Conservation (phyloP, 805 yeast species). For the Starmerella stellata region DNA sequence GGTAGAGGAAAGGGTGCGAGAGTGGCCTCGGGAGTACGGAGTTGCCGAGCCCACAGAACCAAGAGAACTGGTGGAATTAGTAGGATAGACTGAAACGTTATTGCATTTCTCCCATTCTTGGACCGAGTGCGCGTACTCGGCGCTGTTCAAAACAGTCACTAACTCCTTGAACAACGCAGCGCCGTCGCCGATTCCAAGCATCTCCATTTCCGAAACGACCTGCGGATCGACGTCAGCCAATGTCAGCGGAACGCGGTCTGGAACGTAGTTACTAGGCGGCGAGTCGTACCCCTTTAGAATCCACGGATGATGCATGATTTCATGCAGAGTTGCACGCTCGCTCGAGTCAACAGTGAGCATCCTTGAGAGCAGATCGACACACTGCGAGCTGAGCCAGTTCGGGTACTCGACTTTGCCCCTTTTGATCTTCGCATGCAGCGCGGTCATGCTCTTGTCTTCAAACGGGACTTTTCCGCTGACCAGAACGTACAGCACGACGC, state of each 20-base stretch:
- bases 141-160: slow-evolving; percentile 39
- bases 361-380: slow-evolving; percentile 57
- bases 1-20: background rate
- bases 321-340: slow-evolving; percentile 59
- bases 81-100: too few relatives aligned
- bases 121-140: slow-evolving; percentile 44
- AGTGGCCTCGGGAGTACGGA: too few relatives aligned
- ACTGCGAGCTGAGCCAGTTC: slow-evolving; percentile 55
- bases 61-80: too few relatives aligned
- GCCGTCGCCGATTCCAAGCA: slow-evolving; percentile 59
- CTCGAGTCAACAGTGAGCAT: slow-evolving; percentile 86
- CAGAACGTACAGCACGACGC: slow-evolving; percentile 82
- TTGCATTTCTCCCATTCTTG: slow-evolving; percentile 36
- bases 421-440: slow-evolving; percentile 83
- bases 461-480: slow-evolving; percentile 98
- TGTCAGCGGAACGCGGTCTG: slow-evolving; percentile 56
- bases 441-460: slow-evolving; percentile 85
- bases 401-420: slow-evolving; percentile 88
- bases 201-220: slow-evolving; percentile 57
- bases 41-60: too few relatives aligned
- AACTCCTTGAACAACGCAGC: slow-evolving; percentile 36
- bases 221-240: slow-evolving; percentile 42
- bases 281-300: slow-evolving; percentile 74
- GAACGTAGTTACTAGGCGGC: slow-evolving; percentile 52
- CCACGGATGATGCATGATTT: slow-evolving; percentile 84